Evolutionary conservation across 2,329 filamentous ascomycete genomes (phyloP).

Genomic region (Truncatella angustata): DNA sequence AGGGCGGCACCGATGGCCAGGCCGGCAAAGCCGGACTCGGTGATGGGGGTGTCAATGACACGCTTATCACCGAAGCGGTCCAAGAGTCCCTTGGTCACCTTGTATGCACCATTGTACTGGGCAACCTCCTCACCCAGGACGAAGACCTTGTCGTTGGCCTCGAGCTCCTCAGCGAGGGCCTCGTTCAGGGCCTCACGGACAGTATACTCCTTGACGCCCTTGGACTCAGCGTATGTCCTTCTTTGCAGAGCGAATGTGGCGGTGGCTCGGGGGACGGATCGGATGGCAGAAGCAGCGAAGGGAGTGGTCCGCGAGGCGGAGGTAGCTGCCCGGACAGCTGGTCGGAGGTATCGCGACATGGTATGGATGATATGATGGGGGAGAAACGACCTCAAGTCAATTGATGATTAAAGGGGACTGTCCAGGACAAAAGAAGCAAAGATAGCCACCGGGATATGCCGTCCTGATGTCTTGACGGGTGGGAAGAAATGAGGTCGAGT

Average conservation of each 20-base stretch:
- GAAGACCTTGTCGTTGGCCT: slow-evolving; percentile 92
- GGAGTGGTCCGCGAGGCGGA: slow-evolving; percentile 37
- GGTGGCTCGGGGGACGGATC: slow-evolving; percentile 32
- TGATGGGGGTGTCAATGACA: slow-evolving; percentile 98
- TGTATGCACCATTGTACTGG: slow-evolving; percentile 99
- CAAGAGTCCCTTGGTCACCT: slow-evolving; percentile 96
- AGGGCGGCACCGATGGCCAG: slow-evolving; percentile 92
- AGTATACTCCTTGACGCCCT: slow-evolving; percentile 80
- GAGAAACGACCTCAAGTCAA: background rate
- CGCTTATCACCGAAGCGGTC: slow-evolving; percentile 97
- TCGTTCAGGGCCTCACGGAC: slow-evolving; percentile 97
- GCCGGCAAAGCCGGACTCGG: slow-evolving; percentile 92
- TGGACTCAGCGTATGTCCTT: slow-evolving; percentile 54
- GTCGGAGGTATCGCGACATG: slow-evolving; percentile 54
- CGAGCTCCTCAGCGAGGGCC: slow-evolving; percentile 95
- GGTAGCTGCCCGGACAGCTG: slow-evolving; percentile 46
- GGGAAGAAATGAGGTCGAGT: too few species aligned
- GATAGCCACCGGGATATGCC: background rate
- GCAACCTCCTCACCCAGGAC: slow-evolving; percentile 96
- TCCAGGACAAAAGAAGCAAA: background rate
- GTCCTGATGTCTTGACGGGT: background rate
- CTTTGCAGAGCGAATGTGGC: slow-evolving; percentile 42
- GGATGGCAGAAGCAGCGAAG: slow-evolving; percentile 33
- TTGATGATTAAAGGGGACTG: background rate
- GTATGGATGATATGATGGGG: slow-evolving; percentile 15